These are phyloP conservation scores for Amanita inopinata DNA, from an alignment of 768 basidiomycete species.

Conservation along the genomic window DNA sequence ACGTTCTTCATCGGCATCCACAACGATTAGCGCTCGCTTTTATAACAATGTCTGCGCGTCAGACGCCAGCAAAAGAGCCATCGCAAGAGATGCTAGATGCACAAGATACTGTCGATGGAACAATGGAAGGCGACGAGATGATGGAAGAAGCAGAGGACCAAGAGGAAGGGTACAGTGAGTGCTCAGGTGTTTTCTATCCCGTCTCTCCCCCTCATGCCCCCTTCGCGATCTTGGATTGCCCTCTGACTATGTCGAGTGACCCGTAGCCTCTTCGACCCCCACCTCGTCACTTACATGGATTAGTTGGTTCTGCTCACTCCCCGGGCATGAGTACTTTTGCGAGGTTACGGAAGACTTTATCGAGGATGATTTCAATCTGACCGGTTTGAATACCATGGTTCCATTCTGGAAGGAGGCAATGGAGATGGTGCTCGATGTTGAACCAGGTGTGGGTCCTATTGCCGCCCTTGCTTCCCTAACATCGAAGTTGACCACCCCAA, in stretches of 20 bases:
- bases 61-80: conserved; percentile 29
- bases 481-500: conserved; percentile 9
- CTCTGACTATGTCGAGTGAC: conserved; percentile 15
- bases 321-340: conserved; percentile 96
- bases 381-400: conserved; percentile 90
- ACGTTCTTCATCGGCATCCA: conserved; percentile 13
- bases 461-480: neutral
- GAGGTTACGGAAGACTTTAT: conserved; percentile 99
- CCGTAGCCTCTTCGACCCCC: conserved; percentile 60
- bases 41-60: conserved; percentile 34
- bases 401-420: conserved; percentile 99
- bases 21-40: conserved; percentile 14
- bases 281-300: conserved; percentile 94
- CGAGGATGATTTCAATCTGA: conserved; percentile 98
- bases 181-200: conserved; percentile 14
- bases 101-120: conserved; percentile 51
- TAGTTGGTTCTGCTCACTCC: conserved; percentile 91
- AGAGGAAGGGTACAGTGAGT: conserved; percentile 74
- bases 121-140: conserved; percentile 59
- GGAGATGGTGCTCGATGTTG: conserved; percentile 99
- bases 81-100: conserved; percentile 46
- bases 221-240: conserved; percentile 13
- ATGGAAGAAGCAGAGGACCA: conserved; percentile 80
- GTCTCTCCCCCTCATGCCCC: conserved; percentile 5
- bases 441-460: conserved; percentile 67